A percentile compares a stretch with the other conserved stretches of the same genome.
These are phyloP conservation scores for Pseudomicrostroma phylloplanum DNA, from an alignment of 1,284 basidiomycete genomes.

Conservation along the genomic window DNA sequence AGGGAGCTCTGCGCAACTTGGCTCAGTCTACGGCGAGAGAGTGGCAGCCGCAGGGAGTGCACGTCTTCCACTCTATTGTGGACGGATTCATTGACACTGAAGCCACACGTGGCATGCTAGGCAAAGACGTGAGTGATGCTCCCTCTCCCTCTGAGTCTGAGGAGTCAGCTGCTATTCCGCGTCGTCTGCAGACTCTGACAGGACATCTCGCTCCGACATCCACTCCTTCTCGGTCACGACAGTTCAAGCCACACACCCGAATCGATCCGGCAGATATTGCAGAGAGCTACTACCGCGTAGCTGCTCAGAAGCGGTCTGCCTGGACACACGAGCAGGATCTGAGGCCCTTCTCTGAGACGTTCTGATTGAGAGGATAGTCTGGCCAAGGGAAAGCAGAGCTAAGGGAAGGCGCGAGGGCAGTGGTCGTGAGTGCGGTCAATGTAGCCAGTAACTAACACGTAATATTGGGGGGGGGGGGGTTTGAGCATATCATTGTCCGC, in stretches of 20 bases:
- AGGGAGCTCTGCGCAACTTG: conserved; percentile 11
- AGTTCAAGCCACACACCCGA: conserved; percentile 7
- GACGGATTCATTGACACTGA: conserved; percentile 51
- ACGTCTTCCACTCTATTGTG: conserved; percentile 53
- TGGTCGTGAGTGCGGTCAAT: no score
- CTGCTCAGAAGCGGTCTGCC: conserved; percentile 45
- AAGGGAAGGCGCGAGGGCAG: background rate
- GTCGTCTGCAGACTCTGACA: no score
- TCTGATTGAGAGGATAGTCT: conserved; percentile 10
- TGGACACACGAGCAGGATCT: conserved; percentile 47
- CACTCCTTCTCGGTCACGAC: no score
- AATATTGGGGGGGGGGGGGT: no score
- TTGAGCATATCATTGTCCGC: no score
- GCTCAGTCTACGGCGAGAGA: conserved; percentile 51
- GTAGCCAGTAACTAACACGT: no score
- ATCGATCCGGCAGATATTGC: conserved; percentile 23
- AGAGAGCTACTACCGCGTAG: conserved; percentile 45
- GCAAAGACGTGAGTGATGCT: conserved; percentile 16
- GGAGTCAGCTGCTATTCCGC: no score
- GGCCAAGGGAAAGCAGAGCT: background rate
- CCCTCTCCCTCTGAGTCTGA: no score
- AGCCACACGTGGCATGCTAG: conserved; percentile 26
- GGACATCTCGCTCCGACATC: no score
- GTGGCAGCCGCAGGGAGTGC: conserved; percentile 52
- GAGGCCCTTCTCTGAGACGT: conserved; percentile 8